A percentile compares a stretch with the other conserved stretches of the same genome.
phyloP scores from a whole-genome alignment of 176 grass and related monocot species.

The Elymus sibiricus region DNA sequence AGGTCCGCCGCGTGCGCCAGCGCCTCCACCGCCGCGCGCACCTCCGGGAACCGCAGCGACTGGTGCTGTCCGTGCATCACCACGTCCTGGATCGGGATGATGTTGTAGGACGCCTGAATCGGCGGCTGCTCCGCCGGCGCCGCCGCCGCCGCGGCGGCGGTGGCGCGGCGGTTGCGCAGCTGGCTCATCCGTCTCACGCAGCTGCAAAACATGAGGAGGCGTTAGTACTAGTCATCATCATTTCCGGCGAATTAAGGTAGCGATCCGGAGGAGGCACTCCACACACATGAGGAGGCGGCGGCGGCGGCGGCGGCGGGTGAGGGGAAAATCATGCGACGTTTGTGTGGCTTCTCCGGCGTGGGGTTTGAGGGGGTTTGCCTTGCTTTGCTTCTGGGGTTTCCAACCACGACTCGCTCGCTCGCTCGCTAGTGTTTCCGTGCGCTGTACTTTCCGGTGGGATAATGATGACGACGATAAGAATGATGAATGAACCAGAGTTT shows the following conservation, averaged over 20 bases:
- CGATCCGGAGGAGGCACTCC: neutral
- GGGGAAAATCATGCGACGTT: conserved; percentile 28
- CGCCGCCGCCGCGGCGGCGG: conserved; percentile 5
- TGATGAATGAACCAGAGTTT: neutral
- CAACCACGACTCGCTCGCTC: neutral
- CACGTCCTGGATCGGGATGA: conserved; percentile 88
- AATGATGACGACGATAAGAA: conserved; percentile 1
- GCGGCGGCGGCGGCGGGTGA: neutral
- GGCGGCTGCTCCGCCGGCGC: neutral
- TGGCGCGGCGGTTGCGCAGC: conserved; percentile 61
- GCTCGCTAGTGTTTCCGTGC: conserved; percentile 33
- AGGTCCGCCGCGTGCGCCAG: conserved; percentile 50
- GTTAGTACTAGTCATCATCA: neutral
- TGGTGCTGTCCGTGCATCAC: conserved; percentile 55
- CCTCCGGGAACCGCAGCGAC: conserved; percentile 72
- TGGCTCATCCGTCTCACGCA: conserved; percentile 37
- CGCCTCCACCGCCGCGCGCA: conserved; percentile 67
- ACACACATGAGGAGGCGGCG: neutral
- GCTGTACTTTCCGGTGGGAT: conserved; percentile 7
- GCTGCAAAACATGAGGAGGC: conserved; percentile 28
- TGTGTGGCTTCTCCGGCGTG: neutral
- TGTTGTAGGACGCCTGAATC: conserved; percentile 65
- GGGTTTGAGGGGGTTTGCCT: neutral
- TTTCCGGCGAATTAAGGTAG: neutral
- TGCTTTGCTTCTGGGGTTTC: conserved; percentile 37